Conservation (phyloP, 2,329 filamentous ascomycete genomes). For the Fusarium sp. region DNA sequence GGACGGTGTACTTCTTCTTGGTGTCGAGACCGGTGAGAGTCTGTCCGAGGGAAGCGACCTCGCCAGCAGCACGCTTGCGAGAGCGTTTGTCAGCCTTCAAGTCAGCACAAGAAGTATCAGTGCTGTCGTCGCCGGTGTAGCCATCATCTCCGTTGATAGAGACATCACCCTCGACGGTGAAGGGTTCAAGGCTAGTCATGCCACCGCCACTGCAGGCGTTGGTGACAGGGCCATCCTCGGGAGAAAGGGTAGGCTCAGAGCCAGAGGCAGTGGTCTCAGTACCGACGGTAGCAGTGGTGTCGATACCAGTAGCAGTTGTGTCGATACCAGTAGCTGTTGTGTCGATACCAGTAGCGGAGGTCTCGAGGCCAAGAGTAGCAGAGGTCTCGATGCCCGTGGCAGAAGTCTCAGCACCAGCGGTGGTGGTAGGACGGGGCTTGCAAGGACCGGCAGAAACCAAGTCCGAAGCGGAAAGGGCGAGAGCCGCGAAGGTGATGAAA, state of each 20-base stretch:
- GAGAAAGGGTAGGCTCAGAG: neutral
- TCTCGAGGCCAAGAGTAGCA: neutral
- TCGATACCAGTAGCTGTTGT: neutral
- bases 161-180: neutral
- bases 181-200: neutral
- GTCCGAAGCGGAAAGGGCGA: constrained; percentile 27
- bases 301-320: neutral
- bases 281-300: neutral
- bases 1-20: constrained; percentile 30
- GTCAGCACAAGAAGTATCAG: neutral
- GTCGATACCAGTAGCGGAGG: neutral
- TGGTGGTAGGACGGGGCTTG: constrained; percentile 11
- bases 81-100: neutral
- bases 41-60: constrained; percentile 7
- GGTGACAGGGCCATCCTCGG: constrained; percentile 1
- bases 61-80: constrained; percentile 8
- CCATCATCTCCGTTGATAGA: neutral
- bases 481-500: constrained; percentile 24
- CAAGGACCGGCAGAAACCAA: constrained; percentile 26
- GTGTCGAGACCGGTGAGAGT: constrained; percentile 12
- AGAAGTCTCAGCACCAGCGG: neutral
- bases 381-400: neutral
- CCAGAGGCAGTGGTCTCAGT: neutral
- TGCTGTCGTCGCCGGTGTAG: constrained; percentile 6
- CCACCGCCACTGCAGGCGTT: constrained; percentile 20